Evolutionary conservation across 352 stramenopile species (phyloP), one percentile per base, ranked within the genome.

Genomic region (Phytophthora chlamydospora): DNA sequence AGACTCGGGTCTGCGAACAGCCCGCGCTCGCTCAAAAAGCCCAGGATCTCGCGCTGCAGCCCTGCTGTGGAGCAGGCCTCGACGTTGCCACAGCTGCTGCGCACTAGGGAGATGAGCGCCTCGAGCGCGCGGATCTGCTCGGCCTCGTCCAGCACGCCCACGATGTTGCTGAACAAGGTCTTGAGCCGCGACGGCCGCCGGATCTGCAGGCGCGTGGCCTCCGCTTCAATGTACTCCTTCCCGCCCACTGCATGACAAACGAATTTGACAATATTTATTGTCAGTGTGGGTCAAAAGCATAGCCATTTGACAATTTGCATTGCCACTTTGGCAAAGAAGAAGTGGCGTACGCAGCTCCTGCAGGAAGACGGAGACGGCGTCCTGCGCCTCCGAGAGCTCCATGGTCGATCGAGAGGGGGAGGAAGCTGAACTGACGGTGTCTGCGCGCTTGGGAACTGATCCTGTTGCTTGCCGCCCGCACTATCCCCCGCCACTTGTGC

Each of bases 51-150:
- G n/a, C 73, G 75, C 47, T 91, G 85, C 14, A 95, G 65, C 0
- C 81, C 83, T n/a, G 75, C 80, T 41, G 77, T 80, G 19, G 74
- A 85, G 47, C 83, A 93, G 16, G 81, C 77, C 38, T 95, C 83
- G 14, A 91, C 76, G 57, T 92, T 95, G 32, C 76, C 72, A 58
- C 82, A 93, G 58, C 74, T 90, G 58, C 76, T 89, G 27, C 77
- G 82, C 39, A 93, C 82, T 43, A 95, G 80, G 35, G 83, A 88
- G 50, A 92, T 89, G 38, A 93, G 63, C 58, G 83, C 79, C 24
- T 92, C 83, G 11, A 93, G 57, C 29, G 81, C 75, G 60, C 78
- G 73, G 16, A 85, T 70, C 65, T 94, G 85, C 42, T 90, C 74
- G n/a, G 69, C 66, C 36, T 91, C 83, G 3, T 81, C 72, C 17